These are phyloP conservation scores for Tylopilus rubrobrunneus DNA, from an alignment of 768 basidiomycete genomes.

Conservation along the genomic window DNA sequence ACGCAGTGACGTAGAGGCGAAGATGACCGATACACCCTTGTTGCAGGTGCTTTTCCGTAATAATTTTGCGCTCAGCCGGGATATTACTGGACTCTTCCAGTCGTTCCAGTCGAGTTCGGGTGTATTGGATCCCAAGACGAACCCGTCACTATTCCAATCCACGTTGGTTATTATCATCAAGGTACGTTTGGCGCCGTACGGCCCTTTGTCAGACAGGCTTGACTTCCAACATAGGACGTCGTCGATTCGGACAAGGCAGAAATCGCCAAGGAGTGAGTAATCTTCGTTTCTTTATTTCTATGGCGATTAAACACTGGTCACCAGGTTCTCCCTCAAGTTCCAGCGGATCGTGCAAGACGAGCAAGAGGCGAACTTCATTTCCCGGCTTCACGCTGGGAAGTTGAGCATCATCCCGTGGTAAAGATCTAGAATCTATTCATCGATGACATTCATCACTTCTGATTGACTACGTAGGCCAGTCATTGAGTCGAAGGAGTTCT, in stretches of 20 bases:
- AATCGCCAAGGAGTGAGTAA: constrained; percentile 51
- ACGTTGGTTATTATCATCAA: constrained; percentile 63
- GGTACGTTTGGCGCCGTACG: constrained; percentile 24
- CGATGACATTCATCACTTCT: neutral
- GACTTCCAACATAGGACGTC: constrained; percentile 46
- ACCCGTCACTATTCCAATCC: constrained; percentile 57
- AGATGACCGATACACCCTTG: neutral
- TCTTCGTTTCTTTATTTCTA: neutral
- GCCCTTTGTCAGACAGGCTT: neutral
- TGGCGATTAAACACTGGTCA: neutral
- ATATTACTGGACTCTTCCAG: constrained; percentile 58
- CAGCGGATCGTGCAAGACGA: constrained; percentile 59
- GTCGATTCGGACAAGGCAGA: constrained; percentile 58
- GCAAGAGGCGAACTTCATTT: constrained; percentile 60
- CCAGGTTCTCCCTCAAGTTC: constrained; percentile 54
- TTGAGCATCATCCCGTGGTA: constrained; percentile 61
- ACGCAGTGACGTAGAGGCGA: neutral
- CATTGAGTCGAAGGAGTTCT: constrained; percentile 60
- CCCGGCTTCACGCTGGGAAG: constrained; percentile 52
- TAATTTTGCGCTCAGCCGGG: constrained; percentile 59
- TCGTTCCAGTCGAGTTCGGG: constrained; percentile 59
- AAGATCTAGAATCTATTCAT: neutral
- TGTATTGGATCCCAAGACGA: constrained; percentile 54
- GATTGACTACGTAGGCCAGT: constrained; percentile 38
- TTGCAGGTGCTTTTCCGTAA: constrained; percentile 59